Percentiles rank a stretch among this genome's conserved stretches.
These are phyloP conservation scores for Oryza australiensis DNA, from an alignment of 176 grass and related monocot genomes.

Conservation along the genomic window DNA sequence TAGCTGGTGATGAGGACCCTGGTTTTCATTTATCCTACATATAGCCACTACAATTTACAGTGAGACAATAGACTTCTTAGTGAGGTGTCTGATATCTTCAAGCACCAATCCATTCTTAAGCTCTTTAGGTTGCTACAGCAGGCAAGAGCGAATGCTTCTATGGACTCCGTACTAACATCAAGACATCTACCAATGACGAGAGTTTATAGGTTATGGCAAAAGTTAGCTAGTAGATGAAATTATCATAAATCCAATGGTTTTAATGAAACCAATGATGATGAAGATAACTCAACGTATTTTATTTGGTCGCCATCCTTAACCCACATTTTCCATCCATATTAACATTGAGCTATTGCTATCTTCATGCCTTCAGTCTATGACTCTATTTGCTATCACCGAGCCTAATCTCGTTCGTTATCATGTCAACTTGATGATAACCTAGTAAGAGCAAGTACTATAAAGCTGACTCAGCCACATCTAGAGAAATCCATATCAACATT, in stretches of 20 bases:
- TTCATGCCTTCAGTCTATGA: too few relatives aligned
- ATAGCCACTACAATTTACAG: slow-evolving; percentile 62
- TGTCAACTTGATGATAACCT: too few relatives aligned
- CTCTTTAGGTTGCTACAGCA: slow-evolving; percentile 55
- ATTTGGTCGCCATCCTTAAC: too few relatives aligned
- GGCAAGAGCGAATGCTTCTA: slow-evolving; percentile 53
- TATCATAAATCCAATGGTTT: slow-evolving; percentile 73
- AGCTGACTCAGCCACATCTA: too few relatives aligned
- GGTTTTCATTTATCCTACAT: too few relatives aligned
- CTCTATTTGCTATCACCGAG: too few relatives aligned
- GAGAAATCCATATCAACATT: too few relatives aligned
- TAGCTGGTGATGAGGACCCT: too few relatives aligned
- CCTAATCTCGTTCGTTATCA: too few relatives aligned
- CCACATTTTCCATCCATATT: too few relatives aligned
- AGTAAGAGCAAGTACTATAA: too few relatives aligned
- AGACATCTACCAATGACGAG: slow-evolving; percentile 65
- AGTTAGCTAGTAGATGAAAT: slow-evolving; percentile 61
- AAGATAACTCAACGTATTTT: slow-evolving; percentile 50
- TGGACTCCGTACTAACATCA: slow-evolving; percentile 54
- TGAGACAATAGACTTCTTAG: slow-evolving; percentile 54
- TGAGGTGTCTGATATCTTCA: slow-evolving; percentile 62
- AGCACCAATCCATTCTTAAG: slow-evolving; percentile 70
- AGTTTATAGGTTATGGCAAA: slow-evolving; percentile 63
- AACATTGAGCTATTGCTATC: too few relatives aligned
- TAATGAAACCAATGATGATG: slow-evolving; percentile 55